Percentiles rank a stretch among this genome's conserved stretches.
phyloP scores from a whole-genome alignment of 768 basidiomycete species.

The Mycena olivaceomarginata region DNA sequence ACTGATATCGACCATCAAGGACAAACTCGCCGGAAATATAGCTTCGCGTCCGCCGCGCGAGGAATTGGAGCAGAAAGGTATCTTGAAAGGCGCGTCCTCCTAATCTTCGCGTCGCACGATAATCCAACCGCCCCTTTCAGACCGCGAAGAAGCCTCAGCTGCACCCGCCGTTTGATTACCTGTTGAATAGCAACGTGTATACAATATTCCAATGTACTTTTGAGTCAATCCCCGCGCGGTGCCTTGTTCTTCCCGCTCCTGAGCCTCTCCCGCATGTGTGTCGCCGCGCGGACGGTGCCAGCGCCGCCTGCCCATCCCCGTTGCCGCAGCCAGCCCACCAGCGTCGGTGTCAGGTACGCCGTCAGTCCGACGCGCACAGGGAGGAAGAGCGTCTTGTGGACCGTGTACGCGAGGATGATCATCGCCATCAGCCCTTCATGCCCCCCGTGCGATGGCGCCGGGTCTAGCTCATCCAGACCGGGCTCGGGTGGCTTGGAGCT shows the following conservation, averaged over 20 bases:
- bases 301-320: slow-evolving; percentile 89
- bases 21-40: slow-evolving; percentile 78
- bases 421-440: slow-evolving; percentile 93
- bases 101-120: background rate
- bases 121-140: slow-evolving; percentile 16
- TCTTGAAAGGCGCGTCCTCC: slow-evolving; percentile 62
- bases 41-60: slow-evolving; percentile 75
- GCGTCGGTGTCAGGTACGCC: slow-evolving; percentile 86
- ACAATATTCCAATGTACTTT: slow-evolving; percentile 37
- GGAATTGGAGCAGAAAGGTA: slow-evolving; percentile 80
- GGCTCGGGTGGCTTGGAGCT: slow-evolving; percentile 77
- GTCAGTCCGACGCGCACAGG: slow-evolving; percentile 94
- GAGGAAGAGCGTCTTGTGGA: slow-evolving; percentile 96
- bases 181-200: slow-evolving; percentile 35
- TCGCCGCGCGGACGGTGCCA: slow-evolving; percentile 81
- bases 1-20: slow-evolving; percentile 56
- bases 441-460: slow-evolving; percentile 58
- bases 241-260: slow-evolving; percentile 58
- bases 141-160: slow-evolving; percentile 39
- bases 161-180: slow-evolving; percentile 35
- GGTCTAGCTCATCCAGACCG: slow-evolving; percentile 79
- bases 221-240: slow-evolving; percentile 40
- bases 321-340: slow-evolving; percentile 90
- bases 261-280: slow-evolving; percentile 68
- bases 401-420: slow-evolving; percentile 93